Evolutionary conservation across 495 filamentous ascomycete genomes (phyloP), one percentile per base, ranked within the genome.

Genomic region (Trichoderma orchidacearum): DNA sequence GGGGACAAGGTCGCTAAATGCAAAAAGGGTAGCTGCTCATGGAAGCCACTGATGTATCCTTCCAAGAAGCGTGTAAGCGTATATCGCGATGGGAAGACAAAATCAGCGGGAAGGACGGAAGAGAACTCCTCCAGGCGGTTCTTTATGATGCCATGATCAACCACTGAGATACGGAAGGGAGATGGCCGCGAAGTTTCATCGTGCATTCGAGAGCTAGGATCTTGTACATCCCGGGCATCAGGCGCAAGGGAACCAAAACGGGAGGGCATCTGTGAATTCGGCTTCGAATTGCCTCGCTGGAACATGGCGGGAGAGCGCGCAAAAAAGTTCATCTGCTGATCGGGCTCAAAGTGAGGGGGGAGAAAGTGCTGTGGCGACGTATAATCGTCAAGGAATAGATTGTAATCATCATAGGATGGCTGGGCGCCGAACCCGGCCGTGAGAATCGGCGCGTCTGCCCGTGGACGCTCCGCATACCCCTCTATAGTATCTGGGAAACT

Each of bases 21-120:
- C 51, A 87, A 67, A 38, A 86, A 80, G 0, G 84, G 85, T 21
- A 86, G 78, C 61, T 87, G 80, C 21, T 84, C 79, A 61, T 87
- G 81, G 51, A 82, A 86, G 0, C 84, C 83, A 50, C 72, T 83
- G 9, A 87, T 68, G 61, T 85, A 87, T 4, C 83, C 83, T 13
- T 83, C 83, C 41, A 86, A 62, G 54, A 83, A 87, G 51, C 84
- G 68, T 12, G 81, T 83, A 25, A 87, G 61, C 2, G 84, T 80
- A 65, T 85, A 78, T 3, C 82, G 76, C 5, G 82, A 85, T 52
- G 80, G 70, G 18, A 86, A 80, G 4, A 80, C 75, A 62, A 88
- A 87, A 51, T 78, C 77, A 58, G 74, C 78, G 0, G 85, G 84
- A n/a, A 87, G 73, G 38, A 86, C 76, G 55, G 75, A 75, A 9